Conservation (phyloP, 768 basidiomycete species). For the Gymnopilus dilepis region DNA sequence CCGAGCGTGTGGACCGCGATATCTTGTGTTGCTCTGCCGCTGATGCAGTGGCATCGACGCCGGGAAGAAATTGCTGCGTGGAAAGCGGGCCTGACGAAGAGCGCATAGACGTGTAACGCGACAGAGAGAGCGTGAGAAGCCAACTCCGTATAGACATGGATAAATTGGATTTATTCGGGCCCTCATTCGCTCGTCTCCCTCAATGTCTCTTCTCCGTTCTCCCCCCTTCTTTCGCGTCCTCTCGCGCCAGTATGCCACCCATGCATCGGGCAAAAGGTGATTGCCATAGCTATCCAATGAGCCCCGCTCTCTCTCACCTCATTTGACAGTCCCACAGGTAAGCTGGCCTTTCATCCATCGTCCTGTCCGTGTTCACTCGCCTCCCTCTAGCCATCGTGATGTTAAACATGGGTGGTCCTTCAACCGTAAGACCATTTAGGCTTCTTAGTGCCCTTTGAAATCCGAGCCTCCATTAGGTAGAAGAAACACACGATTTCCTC, state of each 20-base stretch:
- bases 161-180: conserved; percentile 16
- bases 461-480: conserved; percentile 57
- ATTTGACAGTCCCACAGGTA: conserved; percentile 65
- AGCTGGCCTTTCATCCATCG: conserved; percentile 15
- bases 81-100: conserved; percentile 17
- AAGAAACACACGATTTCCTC: conserved; percentile 92
- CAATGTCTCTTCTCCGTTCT: conserved; percentile 24
- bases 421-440: conserved; percentile 63
- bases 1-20: conserved; percentile 56
- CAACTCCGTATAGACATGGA: background rate
- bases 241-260: conserved; percentile 30
- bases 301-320: conserved; percentile 17
- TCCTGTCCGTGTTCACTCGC: conserved; percentile 22
- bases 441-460: background rate
- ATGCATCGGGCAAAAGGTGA: conserved; percentile 34
- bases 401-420: conserved; percentile 99
- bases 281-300: conserved; percentile 13
- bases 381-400: conserved; percentile 76
- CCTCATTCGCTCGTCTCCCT: conserved; percentile 19
- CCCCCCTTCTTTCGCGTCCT: conserved; percentile 24
- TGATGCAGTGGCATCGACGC: conserved; percentile 47
- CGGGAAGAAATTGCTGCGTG: conserved; percentile 18
- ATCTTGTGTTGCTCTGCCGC: conserved; percentile 53
- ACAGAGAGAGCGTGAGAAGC: conserved; percentile 19
- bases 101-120: conserved; percentile 7